Base-by-base conservation (phyloP, 2,329 filamentous ascomycete species). In the Talaromyces sp. region DNA sequence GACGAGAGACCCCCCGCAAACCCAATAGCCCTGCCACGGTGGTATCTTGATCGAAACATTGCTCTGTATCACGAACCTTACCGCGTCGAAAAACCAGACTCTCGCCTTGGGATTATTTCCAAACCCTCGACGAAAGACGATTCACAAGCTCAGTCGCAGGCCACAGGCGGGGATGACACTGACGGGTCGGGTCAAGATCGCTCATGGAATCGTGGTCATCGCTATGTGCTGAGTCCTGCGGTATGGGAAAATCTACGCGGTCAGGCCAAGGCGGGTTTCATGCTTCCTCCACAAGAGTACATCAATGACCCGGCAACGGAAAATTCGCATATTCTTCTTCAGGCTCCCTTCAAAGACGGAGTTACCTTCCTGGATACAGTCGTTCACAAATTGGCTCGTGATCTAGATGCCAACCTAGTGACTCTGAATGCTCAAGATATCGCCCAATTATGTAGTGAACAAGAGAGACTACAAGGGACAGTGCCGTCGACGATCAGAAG, bases 351-450 rank as follows among this genome's bases (percentile, higher is more conserved):
- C n/a, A 79, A 83, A 50, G 82, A 84, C 54, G 83, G 79, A 44
- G 83, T 81, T 60, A 72, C 74, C 54, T 81, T 83, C 64, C 74
- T 91, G 40, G 82, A 88, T 65, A 75, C 78, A 3, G 77, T 90
- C n/a, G 83, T 93, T 1, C 81, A 85, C 63, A 82, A 85, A 57
- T 77, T 89, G 51, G 89, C 89, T 0, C 77, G 78, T 12, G 81
- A 86, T 36, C 77, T 89, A 77, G 67, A 71, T 12, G 71, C 75
- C 31, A 75, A 79, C 64, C 57, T 80, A 57, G 70, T 79, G 52
- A 78, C 74, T 0, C 69, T 81, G 53, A 76, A 79, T 65, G 77
- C 77, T 16, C 77, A 79, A 64, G 79, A 81, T 67, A 79, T 80
- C 62, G 75, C 77, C 30, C 74, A 79, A 63, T 65, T 80, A 10